phyloP scores from a whole-genome alignment of 345 rosid genomes.

The Eucalyptus cladocalyx region DNA sequence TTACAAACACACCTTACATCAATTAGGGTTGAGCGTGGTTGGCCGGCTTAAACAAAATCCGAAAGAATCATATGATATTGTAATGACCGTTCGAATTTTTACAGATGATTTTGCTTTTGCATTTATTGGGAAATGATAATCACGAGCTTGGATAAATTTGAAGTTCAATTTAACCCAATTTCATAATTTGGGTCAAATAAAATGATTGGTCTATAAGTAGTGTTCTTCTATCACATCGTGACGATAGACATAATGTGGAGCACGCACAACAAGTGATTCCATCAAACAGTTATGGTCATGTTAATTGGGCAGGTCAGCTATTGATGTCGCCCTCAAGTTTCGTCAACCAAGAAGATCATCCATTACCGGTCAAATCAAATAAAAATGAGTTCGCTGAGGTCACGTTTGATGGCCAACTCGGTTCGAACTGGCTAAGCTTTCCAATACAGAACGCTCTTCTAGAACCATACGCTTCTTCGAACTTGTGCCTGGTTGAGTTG shows the following conservation, averaged over 20 bases:
- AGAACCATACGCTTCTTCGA: not conserved
- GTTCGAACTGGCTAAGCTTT: not conserved
- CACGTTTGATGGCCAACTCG: not conserved
- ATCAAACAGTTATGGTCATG: not conserved
- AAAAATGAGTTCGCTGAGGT: not conserved
- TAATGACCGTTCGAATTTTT: not conserved
- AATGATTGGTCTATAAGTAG: not conserved
- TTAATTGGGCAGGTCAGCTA: not conserved
- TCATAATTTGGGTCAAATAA: not conserved
- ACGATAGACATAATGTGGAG: not conserved
- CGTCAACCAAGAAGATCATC: not conserved
- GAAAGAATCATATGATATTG: not conserved
- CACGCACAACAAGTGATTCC: not conserved
- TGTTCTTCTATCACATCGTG: not conserved
- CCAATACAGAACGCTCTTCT: not conserved
- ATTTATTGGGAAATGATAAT: not conserved
- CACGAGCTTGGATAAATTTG: not conserved
- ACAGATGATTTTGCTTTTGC: not conserved
- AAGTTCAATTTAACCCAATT: not conserved
- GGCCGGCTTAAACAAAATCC: rapidly evolving
- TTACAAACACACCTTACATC: not conserved
- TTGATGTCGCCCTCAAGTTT: not conserved
- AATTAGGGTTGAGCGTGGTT: not conserved
- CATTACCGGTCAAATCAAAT: not conserved
- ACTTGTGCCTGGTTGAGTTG: not conserved